Evolutionary conservation across 1,284 basidiomycete species (phyloP), one percentile per base, ranked within the genome.

Genomic region (Ceratobasidium sp.): DNA sequence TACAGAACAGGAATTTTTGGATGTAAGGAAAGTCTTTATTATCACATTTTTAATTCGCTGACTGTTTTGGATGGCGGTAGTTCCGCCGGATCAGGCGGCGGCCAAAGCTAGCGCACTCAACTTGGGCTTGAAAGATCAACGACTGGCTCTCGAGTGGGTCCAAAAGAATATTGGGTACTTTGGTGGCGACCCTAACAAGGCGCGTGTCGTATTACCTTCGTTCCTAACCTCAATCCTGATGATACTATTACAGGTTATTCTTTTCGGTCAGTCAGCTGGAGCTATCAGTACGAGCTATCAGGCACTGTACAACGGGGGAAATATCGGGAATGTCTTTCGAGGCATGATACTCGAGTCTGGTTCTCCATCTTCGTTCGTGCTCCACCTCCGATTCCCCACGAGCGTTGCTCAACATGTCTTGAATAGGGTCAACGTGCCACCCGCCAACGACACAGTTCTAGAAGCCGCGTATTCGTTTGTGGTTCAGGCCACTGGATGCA

Each of bases 141-240:
- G 81, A 3, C 79, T 82, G 22, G 84, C 82, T 0, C 79, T 87
- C 5, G 78, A 84, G 74, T 87, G 86, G 85, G 82, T 87, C 0
- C 81, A 83, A 46, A 69, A 82, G 73, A 82, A 86, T 75, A 84
- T 86, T 63, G 77, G 77, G 34, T 79, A 79, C 1, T 86, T 86
- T 74, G 85, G 86, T 0, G 86, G 86, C 24, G 82, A 86, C 76
- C 78, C 79, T 9, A 72, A 76, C 39, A 82, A 83, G 77, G 82
- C 77, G 34, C 74, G 64, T 22, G 63, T 37, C 19, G 11, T 1
- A 39, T 27, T 2, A 27, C 22, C 11, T 16, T 19, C n/a, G 5
- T 22, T 22, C 14, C 22, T 34, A 13, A 48, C 9, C 13, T 48
- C 31, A 13, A 22, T 3, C 22, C 3, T 19, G 9, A 14, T 11